Evolutionary conservation across 768 basidiomycete genomes (phyloP).

Genomic region (Trametes cinnabarina): DNA sequence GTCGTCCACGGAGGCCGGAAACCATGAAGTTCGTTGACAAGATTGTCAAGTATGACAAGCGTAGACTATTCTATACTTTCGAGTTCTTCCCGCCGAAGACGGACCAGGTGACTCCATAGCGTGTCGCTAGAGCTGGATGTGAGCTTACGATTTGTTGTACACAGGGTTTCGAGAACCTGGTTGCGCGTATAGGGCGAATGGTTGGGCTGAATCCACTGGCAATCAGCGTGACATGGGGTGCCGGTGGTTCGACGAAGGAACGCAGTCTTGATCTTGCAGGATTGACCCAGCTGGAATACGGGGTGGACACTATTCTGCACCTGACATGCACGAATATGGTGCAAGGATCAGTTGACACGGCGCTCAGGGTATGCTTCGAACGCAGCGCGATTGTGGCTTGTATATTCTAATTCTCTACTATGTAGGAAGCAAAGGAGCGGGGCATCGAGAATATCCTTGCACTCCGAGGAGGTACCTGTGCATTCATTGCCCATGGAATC

Average conservation of each 20-base stretch:
- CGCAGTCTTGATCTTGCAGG: slow-evolving; percentile 84
- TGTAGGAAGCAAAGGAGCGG: slow-evolving; percentile 69
- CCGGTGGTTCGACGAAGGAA: slow-evolving; percentile 89
- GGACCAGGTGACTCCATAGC: slow-evolving; percentile 57
- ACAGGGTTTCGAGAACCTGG: slow-evolving; percentile 89
- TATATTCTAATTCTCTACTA: neutral
- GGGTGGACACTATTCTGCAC: slow-evolving; percentile 87
- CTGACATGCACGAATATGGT: slow-evolving; percentile 98
- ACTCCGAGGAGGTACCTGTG: slow-evolving; percentile 75
- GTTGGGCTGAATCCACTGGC: slow-evolving; percentile 76
- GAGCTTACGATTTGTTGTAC: slow-evolving; percentile 4
- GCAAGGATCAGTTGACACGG: slow-evolving; percentile 79
- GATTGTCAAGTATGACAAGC: slow-evolving; percentile 45
- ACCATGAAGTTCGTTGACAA: slow-evolving; percentile 75
- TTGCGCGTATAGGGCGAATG: slow-evolving; percentile 83
- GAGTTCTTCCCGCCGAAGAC: slow-evolving; percentile 98
- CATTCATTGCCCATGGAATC: too few species aligned
- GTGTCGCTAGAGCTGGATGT: slow-evolving; percentile 1
- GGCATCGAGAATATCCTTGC: slow-evolving; percentile 91
- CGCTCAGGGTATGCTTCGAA: slow-evolving; percentile 61
- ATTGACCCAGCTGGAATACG: slow-evolving; percentile 68
- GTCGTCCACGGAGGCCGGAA: neutral
- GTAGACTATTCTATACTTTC: slow-evolving; percentile 83
- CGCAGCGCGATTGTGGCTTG: neutral
- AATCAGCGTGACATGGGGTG: slow-evolving; percentile 96